Evolutionary conservation across 2,329 filamentous ascomycete species (phyloP), one percentile per base, ranked within the genome.

Genomic region (Botrytis fragariae): DNA sequence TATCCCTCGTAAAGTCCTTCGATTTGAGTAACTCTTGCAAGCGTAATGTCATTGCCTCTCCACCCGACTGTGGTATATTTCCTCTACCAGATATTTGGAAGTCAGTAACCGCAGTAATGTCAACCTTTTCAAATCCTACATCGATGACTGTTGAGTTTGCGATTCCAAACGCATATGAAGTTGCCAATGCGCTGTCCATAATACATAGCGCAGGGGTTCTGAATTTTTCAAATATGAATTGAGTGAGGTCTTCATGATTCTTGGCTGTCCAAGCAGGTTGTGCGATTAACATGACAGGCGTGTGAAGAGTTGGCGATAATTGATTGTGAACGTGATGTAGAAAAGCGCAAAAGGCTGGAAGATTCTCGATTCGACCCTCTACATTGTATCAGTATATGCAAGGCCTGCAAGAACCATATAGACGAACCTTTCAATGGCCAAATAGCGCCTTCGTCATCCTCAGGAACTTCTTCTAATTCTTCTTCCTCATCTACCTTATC

Each of bases 171-270:
- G 94, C 95, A 80, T 97, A 98, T 73, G 96, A 91, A 0, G 94
- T 92, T 39, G 96, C 95, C 64, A 97, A 84, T 4, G 93, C 95
- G 78, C 94, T 92, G 83, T 98, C 93, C 85, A 99, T 92, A 75
- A 98, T 87, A 78, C 92, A 95, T 69, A 99, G 92, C 0, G 93
- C 94, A 0, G 96, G 96, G 0, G 94, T 96, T 84, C 95, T 96
- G 81, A 97, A 97, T 83, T 96, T 97, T 83, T 99, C 96, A 80
- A 99, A 99, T 76, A 98, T 90, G 85, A 97, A 99, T 76, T 96
- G 93, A 22, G 95, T 93, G 77, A 99, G 91, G 57, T 88, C 89
- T 83, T 98, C 95, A 81, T 92, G 92, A 82, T 98, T 94, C 75
- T 92, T 91, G 14, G 92, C 90, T 6, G 94, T 94, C 95, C 96